phyloP scores from a whole-genome alignment of 495 filamentous ascomycete genomes.

The Daldinia vernicosa region DNA sequence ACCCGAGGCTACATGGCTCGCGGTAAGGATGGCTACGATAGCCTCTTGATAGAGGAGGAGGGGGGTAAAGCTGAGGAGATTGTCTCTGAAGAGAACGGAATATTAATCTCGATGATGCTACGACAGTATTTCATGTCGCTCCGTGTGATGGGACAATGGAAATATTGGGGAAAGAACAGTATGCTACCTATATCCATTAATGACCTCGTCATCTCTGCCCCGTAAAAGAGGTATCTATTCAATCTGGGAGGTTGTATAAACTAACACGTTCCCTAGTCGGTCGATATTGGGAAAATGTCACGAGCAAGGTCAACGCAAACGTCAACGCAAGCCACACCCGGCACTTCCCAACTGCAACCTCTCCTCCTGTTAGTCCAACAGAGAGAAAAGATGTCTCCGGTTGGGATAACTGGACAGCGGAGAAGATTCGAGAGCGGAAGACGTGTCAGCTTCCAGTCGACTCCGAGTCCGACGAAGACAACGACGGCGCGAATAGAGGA shows the following conservation, averaged over 20 bases:
- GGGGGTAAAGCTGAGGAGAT: slow-evolving; percentile 79
- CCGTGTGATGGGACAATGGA: slow-evolving; percentile 80
- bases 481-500: slow-evolving; percentile 32
- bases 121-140: slow-evolving; percentile 89
- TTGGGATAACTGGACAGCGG: slow-evolving; percentile 55
- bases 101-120: slow-evolving; percentile 83
- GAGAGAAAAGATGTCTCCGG: slow-evolving; percentile 42
- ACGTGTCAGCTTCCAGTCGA: slow-evolving; percentile 44
- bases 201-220: background rate
- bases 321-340: slow-evolving; percentile 44
- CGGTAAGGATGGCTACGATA: slow-evolving; percentile 85
- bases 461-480: slow-evolving; percentile 47
- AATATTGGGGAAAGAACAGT: slow-evolving; percentile 63
- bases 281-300: slow-evolving; percentile 70
- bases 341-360: slow-evolving; percentile 48
- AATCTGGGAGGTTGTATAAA: background rate
- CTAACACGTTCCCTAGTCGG: slow-evolving; percentile 50
- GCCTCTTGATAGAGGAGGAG: slow-evolving; percentile 72
- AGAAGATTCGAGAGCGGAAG: slow-evolving; percentile 54
- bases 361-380: slow-evolving; percentile 44
- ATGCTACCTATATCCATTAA: slow-evolving; percentile 38
- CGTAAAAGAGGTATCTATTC: no score
- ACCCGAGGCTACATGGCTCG: slow-evolving; percentile 87
- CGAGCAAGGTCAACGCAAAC: slow-evolving; percentile 59
- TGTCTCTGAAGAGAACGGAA: slow-evolving; percentile 84